phyloP scores from a whole-genome alignment of 768 basidiomycete species.

The Lactarius sp. region DNA sequence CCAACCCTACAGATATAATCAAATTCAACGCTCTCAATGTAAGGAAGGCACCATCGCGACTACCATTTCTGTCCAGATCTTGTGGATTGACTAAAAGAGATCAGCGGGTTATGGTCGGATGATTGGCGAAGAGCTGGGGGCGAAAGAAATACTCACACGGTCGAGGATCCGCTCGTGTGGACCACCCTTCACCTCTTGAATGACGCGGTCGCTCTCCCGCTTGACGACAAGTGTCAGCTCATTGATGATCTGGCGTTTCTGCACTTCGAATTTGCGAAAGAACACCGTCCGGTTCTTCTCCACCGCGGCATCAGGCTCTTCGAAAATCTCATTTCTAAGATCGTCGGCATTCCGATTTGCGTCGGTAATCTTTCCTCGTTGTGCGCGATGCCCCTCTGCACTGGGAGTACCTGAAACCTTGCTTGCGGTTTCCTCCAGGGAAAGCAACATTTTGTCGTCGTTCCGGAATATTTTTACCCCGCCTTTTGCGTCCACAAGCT shows the following conservation, averaged over 20 bases:
- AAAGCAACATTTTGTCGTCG: constrained; percentile 24
- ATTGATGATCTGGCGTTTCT: constrained; percentile 19
- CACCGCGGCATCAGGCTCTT: constrained; percentile 25
- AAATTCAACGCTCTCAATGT: not conserved
- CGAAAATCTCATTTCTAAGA: constrained; percentile 25
- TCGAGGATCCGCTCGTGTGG: constrained; percentile 29
- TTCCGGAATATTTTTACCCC: constrained; percentile 25
- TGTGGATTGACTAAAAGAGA: constrained; percentile 3
- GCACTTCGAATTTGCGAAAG: constrained; percentile 27
- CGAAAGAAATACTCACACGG: not conserved
- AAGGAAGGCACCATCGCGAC: not conserved
- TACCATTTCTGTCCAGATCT: constrained; percentile 30
- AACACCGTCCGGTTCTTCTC: constrained; percentile 24
- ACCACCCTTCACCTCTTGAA: too few relatives aligned
- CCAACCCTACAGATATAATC: constrained; percentile 17
- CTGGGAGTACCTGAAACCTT: not conserved
- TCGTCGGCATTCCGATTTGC: constrained; percentile 4
- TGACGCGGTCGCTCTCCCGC: too few relatives aligned
- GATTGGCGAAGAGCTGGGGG: not conserved
- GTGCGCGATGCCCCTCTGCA: not conserved
- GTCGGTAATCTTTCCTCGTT: not conserved
- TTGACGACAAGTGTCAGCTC: too few relatives aligned
- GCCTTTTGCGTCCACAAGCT: constrained; percentile 26
- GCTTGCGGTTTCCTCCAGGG: constrained; percentile 24
- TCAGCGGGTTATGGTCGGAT: not conserved